Conservation (phyloP, 306 rosid species). For the Prunus dulcis region DNA sequence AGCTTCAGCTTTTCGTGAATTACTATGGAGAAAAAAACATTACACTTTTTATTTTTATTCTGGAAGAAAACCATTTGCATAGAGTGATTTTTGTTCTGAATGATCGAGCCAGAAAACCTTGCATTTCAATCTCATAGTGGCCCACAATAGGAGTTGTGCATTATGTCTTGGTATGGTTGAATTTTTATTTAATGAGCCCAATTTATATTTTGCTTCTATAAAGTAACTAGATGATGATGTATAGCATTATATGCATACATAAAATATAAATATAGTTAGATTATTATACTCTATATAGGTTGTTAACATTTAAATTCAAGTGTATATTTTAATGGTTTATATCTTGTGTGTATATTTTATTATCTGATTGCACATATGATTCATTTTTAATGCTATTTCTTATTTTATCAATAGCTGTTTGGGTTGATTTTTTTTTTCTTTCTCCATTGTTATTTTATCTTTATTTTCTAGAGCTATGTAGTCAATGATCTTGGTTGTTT, state of each 20-base stretch:
- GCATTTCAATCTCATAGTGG: not conserved
- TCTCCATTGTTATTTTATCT: not conserved
- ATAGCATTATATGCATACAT: not conserved
- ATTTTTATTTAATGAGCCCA: not conserved
- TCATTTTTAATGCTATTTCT: not conserved
- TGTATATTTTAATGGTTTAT: not conserved
- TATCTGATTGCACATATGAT: not conserved
- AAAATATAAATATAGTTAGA: constrained; percentile 1
- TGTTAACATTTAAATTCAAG: not conserved
- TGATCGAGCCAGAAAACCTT: no score
- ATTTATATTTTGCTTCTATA: not conserved
- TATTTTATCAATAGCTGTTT: not conserved
- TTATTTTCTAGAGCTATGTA: no score
- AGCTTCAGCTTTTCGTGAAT: not conserved
- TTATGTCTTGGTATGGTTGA: not conserved
- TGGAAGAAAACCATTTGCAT: no score
- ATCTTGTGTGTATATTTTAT: not conserved
- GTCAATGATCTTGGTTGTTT: not conserved
- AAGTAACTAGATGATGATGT: not conserved
- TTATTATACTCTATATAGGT: not conserved
- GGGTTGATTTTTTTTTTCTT: not conserved
- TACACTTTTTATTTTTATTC: no score
- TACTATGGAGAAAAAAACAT: no score
- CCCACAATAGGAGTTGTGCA: not conserved
- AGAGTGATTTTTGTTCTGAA: no score